Evolutionary conservation across 2,329 filamentous ascomycete genomes (phyloP).

Genomic region (Diaporthe citrichinensis): DNA sequence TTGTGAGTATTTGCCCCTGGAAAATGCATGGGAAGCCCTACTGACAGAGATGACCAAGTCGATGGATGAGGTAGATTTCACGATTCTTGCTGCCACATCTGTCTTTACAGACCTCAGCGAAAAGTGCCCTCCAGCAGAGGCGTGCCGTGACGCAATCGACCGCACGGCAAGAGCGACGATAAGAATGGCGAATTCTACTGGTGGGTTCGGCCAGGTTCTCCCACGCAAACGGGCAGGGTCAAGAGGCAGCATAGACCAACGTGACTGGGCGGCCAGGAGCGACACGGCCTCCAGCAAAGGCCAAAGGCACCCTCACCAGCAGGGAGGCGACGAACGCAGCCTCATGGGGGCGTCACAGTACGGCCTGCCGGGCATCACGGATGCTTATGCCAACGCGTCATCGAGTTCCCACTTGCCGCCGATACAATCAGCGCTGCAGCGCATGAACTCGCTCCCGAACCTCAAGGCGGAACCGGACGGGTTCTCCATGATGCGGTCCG

Average conservation of each 20-base stretch:
- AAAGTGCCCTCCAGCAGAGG: constrained; percentile 95
- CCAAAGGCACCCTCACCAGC: constrained; percentile 44
- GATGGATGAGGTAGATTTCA: constrained; percentile 98
- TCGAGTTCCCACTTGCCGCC: constrained; percentile 57
- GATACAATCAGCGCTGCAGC: constrained; percentile 50
- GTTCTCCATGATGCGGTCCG: constrained; percentile 56
- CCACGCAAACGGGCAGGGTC: constrained; percentile 37
- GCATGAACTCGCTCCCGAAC: constrained; percentile 46
- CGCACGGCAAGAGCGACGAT: constrained; percentile 96
- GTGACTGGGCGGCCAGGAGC: constrained; percentile 51
- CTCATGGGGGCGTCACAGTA: constrained; percentile 18
- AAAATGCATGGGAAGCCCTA: neutral
- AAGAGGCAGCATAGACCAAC: constrained; percentile 44
- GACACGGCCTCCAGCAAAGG: constrained; percentile 46
- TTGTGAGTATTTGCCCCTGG: constrained; percentile 71
- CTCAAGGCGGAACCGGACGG: constrained; percentile 57
- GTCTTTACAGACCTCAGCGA: constrained; percentile 92
- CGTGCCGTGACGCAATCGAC: constrained; percentile 94
- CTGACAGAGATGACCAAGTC: constrained; percentile 64
- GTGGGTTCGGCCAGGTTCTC: constrained; percentile 76
- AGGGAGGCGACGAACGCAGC: constrained; percentile 39
- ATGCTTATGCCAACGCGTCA: constrained; percentile 55
- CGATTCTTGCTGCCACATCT: constrained; percentile 91
- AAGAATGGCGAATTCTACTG: constrained; percentile 92
- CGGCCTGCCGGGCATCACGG: constrained; percentile 38